Evolutionary conservation across 805 yeast genomes (phyloP).

Genomic region (Pichia sporocuriosa): DNA sequence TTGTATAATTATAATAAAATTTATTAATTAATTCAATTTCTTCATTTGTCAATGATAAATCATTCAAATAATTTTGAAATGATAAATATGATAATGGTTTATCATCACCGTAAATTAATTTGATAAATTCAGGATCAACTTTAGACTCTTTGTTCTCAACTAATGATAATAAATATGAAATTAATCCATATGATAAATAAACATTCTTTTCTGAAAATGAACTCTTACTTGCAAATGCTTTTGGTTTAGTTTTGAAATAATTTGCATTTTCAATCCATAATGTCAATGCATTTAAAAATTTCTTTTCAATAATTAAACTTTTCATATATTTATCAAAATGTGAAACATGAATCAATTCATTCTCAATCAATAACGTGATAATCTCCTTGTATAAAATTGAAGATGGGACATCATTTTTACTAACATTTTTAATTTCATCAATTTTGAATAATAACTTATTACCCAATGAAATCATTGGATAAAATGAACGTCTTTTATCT

Average conservation of each 20-base stretch:
- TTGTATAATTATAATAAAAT: slow-evolving; percentile 6
- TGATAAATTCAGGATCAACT: slow-evolving; percentile 21
- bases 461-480: slow-evolving; percentile 7
- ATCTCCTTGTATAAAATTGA: slow-evolving; percentile 21
- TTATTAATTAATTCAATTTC: slow-evolving; percentile 6
- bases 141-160: slow-evolving; percentile 10
- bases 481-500: not conserved
- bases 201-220: slow-evolving; percentile 2
- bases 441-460: slow-evolving; percentile 8
- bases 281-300: slow-evolving; percentile 24
- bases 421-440: slow-evolving; percentile 6
- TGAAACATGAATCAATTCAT: slow-evolving; percentile 21
- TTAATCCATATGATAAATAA: slow-evolving; percentile 15
- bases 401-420: slow-evolving; percentile 16
- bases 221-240: slow-evolving; percentile 3
- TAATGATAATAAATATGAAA: slow-evolving; percentile 18
- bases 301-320: slow-evolving; percentile 19
- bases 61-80: slow-evolving; percentile 1
- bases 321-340: slow-evolving; percentile 23
- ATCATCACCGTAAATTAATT: slow-evolving; percentile 12
- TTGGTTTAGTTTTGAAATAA: slow-evolving; percentile 20
- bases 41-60: slow-evolving; percentile 6
- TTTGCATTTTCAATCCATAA: slow-evolving; percentile 25
- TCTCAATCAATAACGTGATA: slow-evolving; percentile 15
- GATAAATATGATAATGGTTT: not conserved